phyloP scores from a whole-genome alignment of 2,329 filamentous ascomycete genomes.

The Pyricularia grisea region DNA sequence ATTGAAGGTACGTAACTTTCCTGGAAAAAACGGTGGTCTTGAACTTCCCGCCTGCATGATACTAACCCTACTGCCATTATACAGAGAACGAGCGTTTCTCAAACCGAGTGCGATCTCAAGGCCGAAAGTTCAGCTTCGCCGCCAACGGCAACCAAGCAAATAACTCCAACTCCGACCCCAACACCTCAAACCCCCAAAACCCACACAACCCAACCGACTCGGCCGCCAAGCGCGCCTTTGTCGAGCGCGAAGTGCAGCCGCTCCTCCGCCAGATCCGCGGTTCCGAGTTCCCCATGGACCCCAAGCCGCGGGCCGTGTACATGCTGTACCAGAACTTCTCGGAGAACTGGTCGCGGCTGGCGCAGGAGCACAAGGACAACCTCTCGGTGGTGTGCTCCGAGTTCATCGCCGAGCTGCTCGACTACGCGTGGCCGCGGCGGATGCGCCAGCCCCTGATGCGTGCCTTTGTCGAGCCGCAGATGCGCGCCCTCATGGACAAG shows the following conservation, averaged over 20 bases:
- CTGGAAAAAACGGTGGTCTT: not conserved
- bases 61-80: not conserved
- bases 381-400: conserved; percentile 44
- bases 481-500: conserved; percentile 34
- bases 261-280: conserved; percentile 40
- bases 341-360: conserved; percentile 40
- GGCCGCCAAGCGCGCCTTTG: conserved; percentile 36
- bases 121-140: conserved; percentile 36
- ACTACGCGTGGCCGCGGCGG: conserved; percentile 38
- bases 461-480: conserved; percentile 38
- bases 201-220: conserved; percentile 13
- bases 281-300: conserved; percentile 42
- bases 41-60: no score
- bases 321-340: conserved; percentile 45
- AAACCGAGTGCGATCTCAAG: conserved; percentile 36
- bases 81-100: conserved; percentile 39
- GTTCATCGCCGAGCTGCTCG: conserved; percentile 40
- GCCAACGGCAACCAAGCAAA: conserved; percentile 5
- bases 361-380: conserved; percentile 44
- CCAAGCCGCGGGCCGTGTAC: conserved; percentile 42
- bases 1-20: conserved; percentile 21
- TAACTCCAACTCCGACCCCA: conserved; percentile 1
- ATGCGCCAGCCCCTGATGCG: conserved; percentile 41
- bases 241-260: conserved; percentile 36
- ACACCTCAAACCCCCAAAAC: not conserved